Conservation (phyloP, 208 protist species). For the Wallacemonas sp. region DNA sequence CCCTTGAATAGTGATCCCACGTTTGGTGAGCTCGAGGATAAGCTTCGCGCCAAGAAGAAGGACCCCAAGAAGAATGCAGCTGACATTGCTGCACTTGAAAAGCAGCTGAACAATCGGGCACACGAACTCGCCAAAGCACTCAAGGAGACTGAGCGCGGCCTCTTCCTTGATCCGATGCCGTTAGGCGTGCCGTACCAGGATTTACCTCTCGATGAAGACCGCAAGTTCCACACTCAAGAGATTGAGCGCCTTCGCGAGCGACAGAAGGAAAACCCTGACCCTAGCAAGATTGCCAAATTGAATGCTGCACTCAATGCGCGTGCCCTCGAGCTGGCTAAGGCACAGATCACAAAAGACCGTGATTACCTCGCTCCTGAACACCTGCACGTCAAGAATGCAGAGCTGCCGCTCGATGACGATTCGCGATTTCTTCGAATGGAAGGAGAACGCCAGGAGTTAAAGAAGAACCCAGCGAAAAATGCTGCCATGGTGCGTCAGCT, state of each 20-base stretch:
- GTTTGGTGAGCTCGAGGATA: constrained; percentile 49
- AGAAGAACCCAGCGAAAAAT: constrained; percentile 21
- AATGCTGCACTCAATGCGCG: constrained; percentile 47
- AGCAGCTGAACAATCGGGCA: constrained; percentile 39
- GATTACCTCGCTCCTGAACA: constrained; percentile 42
- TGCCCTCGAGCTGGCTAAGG: constrained; percentile 43
- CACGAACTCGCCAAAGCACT: constrained; percentile 45
- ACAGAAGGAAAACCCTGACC: constrained; percentile 29
- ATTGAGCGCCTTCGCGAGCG: constrained; percentile 47
- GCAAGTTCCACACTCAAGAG: constrained; percentile 51
- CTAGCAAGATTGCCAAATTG: constrained; percentile 32
- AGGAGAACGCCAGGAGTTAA: constrained; percentile 35
- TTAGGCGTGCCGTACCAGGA: constrained; percentile 43
- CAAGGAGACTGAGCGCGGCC: constrained; percentile 49
- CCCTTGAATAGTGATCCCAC: constrained; percentile 45
- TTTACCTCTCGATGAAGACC: constrained; percentile 58
- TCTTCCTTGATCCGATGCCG: constrained; percentile 57
- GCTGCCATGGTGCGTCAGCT: constrained; percentile 19
- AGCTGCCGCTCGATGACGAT: constrained; percentile 52
- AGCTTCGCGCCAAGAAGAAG: constrained; percentile 36
- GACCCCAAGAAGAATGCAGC: constrained; percentile 24
- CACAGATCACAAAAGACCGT: constrained; percentile 34
- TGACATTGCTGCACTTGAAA: constrained; percentile 17
- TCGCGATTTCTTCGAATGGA: constrained; percentile 47
- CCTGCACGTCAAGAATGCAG: constrained; percentile 37